Evolutionary conservation across 2,329 filamentous ascomycete genomes (phyloP).

Genomic region (Fusarium luffae): DNA sequence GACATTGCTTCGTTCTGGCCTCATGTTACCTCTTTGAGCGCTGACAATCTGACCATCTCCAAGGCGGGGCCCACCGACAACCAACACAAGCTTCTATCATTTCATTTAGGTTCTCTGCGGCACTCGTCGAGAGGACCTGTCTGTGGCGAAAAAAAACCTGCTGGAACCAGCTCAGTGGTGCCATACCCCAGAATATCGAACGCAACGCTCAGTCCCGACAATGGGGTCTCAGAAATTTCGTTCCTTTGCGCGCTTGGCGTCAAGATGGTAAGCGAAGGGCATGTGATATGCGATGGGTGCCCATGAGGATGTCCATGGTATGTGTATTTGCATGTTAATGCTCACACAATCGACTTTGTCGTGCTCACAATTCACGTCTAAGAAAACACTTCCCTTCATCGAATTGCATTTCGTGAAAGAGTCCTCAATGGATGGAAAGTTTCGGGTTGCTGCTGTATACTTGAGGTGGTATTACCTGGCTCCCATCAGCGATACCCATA

Average conservation of each 20-base stretch:
- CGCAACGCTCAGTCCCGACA: conserved; percentile 24
- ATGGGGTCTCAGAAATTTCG: not conserved
- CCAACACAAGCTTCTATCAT: conserved; percentile 13
- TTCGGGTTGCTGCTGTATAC: not conserved
- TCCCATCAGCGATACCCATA: not conserved
- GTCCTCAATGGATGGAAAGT: not conserved
- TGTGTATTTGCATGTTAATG: not conserved
- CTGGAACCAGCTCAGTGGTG: conserved; percentile 27
- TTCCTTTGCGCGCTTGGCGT: not conserved
- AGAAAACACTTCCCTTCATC: not conserved
- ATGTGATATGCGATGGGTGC: conserved; percentile 11
- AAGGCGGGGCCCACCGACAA: conserved; percentile 34
- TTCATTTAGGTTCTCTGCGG: not conserved
- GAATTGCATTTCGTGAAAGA: not conserved
- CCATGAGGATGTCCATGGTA: not conserved
- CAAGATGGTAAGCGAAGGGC: not conserved
- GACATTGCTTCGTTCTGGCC: conserved; percentile 33
- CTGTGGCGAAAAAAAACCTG: conserved; percentile 20
- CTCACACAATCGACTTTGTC: not conserved
- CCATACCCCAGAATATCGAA: conserved; percentile 40
- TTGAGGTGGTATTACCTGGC: not conserved
- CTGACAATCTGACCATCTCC: conserved; percentile 36
- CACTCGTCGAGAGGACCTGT: not conserved
- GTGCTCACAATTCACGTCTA: not conserved
- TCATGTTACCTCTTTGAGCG: conserved; percentile 32